Evolutionary conservation across 2,329 filamentous ascomycete species (phyloP), one percentile per base, ranked within the genome.

Genomic region (Hypoxylon sp.): DNA sequence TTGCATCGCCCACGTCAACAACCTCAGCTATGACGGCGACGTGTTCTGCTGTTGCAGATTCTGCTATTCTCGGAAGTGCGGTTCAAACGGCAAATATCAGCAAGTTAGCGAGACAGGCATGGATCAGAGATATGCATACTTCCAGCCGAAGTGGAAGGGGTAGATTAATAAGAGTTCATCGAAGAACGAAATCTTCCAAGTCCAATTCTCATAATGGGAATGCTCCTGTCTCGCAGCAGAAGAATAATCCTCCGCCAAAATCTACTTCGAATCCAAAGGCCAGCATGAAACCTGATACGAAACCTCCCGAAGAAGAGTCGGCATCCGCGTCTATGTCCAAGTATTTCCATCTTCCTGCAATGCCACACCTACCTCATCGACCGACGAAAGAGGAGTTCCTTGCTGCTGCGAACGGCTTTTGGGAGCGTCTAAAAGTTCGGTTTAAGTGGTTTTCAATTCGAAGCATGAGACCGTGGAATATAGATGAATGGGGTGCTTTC

Each of bases 361-460:
- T 91, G 62, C 88, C 90, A 24, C 91, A 92, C 74, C 88, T 94
- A 79, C 89, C 91, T n/a, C 94, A 98, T 82, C 87, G 94, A 19
- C 95, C 96, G 4, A 95, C 91, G 6, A 98, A 97, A 78, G 94
- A 98, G 78, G 96, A 99, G 80, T 86, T 99, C 29, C 85, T 99
- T 37, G 92, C 93, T 19, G 95, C 96, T 3, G 94, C 96, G 37
- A 98, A 90, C 22, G 94, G 94, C 1, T 98, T 98, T 79, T 96
- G 94, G 90, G 91, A 97, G 70, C 89, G 96, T 53, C 81, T 98
- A 48, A 94, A 92, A 77, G 92, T 98, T 24, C 91, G 94, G 44
- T 97, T 98, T 83, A 99, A 99, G 81, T 99, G 96, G 96, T 91
- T 96, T 75, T 97, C 96, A 2, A 99, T 99, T 75, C 87, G 94